A percentile compares a stretch with the other conserved stretches of the same genome.
These are phyloP conservation scores for Penicillium decumbens DNA, from an alignment of 2,329 filamentous ascomycete genomes.

Conservation along the genomic window DNA sequence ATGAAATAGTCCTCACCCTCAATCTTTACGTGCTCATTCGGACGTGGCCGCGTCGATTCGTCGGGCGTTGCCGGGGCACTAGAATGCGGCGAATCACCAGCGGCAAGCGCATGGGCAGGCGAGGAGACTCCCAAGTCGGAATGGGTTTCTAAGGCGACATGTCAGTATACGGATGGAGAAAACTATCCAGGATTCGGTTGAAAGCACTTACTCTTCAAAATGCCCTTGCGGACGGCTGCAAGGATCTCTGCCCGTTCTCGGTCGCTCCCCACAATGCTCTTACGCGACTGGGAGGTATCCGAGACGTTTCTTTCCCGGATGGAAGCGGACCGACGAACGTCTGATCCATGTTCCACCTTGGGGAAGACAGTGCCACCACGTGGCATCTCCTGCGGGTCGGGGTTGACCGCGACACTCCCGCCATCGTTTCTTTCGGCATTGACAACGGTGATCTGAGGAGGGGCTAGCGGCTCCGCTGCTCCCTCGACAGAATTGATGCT, in stretches of 20 bases:
- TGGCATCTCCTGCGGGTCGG: constrained; percentile 57
- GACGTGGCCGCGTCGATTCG: constrained; percentile 62
- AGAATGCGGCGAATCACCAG: constrained; percentile 74
- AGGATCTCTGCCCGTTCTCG: constrained; percentile 86
- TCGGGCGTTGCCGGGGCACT: constrained; percentile 88
- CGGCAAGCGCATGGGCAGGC: constrained; percentile 60
- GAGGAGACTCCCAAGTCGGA: constrained; percentile 63
- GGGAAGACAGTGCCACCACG: constrained; percentile 77
- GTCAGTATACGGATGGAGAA: neutral
- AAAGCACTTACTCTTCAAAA: constrained; percentile 71
- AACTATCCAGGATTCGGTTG: neutral
- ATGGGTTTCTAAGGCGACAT: constrained; percentile 36
- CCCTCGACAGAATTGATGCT: constrained; percentile 66
- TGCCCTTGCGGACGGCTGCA: constrained; percentile 89
- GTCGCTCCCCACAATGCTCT: constrained; percentile 88
- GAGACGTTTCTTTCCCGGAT: constrained; percentile 32
- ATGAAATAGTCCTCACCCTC: constrained; percentile 88
- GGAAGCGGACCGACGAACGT: constrained; percentile 39
- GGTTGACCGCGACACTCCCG: constrained; percentile 73
- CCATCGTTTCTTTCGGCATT: constrained; percentile 77
- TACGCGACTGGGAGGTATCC: constrained; percentile 57
- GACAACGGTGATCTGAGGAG: constrained; percentile 89
- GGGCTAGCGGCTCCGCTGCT: constrained; percentile 53
- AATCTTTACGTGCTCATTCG: constrained; percentile 66
- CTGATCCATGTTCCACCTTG: constrained; percentile 77